Conservation (phyloP, 2,329 filamentous ascomycete species). For the Colletotrichum endophyticum region DNA sequence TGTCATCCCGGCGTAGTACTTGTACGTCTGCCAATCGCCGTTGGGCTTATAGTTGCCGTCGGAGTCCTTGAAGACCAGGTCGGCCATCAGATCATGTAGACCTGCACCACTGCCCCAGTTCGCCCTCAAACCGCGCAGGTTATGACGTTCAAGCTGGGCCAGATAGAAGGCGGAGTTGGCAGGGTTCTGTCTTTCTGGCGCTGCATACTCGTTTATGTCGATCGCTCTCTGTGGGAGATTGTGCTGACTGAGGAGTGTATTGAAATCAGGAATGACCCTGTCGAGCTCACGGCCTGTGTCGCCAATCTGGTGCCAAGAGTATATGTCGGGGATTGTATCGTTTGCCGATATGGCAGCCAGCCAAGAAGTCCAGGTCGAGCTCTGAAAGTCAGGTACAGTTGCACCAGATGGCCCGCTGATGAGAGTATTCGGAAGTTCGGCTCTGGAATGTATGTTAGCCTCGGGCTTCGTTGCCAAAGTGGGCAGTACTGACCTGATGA, state of each 20-base stretch:
- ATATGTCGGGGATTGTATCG: accelerated
- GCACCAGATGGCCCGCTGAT: not conserved
- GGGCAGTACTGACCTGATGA: not conserved
- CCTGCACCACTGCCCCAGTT: not conserved
- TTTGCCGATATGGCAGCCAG: not conserved
- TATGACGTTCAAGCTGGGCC: not conserved
- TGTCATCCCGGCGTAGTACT: not conserved
- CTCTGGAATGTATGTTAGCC: accelerated
- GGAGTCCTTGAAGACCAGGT: not conserved
- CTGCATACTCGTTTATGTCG: not conserved
- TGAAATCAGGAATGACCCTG: not conserved
- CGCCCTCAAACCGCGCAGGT: not conserved
- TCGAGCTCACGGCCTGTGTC: not conserved
- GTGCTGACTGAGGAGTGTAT: not conserved
- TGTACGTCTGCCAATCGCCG: not conserved
- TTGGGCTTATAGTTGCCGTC: not conserved
- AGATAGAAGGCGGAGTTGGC: not conserved
- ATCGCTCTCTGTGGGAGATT: not conserved
- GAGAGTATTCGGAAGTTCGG: not conserved
- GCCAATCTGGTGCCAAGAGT: not conserved
- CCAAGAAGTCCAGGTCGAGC: not conserved
- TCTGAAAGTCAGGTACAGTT: not conserved
- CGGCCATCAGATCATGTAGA: not conserved
- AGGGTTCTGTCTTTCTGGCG: not conserved
- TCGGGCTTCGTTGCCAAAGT: accelerated